phyloP scores from a whole-genome alignment of 2,329 filamentous ascomycete genomes.

The Trichophyton simii region DNA sequence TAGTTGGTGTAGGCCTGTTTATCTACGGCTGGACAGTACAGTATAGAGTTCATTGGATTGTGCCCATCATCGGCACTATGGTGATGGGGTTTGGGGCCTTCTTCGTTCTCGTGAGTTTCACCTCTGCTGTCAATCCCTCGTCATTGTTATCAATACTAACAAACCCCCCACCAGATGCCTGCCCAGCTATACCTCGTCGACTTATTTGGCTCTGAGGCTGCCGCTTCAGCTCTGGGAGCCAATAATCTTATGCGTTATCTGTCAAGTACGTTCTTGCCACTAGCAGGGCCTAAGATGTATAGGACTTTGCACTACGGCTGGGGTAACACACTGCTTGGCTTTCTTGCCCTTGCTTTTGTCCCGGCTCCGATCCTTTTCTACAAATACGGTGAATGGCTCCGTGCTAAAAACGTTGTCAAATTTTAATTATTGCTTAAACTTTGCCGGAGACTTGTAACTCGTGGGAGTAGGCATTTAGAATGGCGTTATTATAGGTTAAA shows the following conservation, averaged over 20 bases:
- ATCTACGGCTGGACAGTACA: conserved; percentile 49
- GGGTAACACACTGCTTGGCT: conserved; percentile 33
- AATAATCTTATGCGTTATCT: conserved; percentile 35
- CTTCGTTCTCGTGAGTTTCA: conserved; percentile 2
- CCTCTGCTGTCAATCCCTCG: neutral
- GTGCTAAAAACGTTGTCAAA: conserved; percentile 9
- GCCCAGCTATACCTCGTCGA: conserved; percentile 37
- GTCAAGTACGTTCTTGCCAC: conserved; percentile 38
- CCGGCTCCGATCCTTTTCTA: conserved; percentile 41
- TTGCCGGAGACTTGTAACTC: neutral
- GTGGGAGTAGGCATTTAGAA: neutral
- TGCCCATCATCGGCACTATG: conserved; percentile 28
- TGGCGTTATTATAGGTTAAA: neutral
- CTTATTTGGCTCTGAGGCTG: conserved; percentile 24
- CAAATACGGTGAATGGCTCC: conserved; percentile 36
- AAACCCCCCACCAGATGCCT: conserved; percentile 40
- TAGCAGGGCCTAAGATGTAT: conserved; percentile 36
- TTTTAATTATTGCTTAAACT: neutral
- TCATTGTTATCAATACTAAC: conserved; percentile 38
- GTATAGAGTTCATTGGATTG: conserved; percentile 44
- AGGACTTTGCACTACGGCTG: conserved; percentile 24
- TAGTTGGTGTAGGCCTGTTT: conserved; percentile 45
- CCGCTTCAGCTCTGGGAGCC: conserved; percentile 38
- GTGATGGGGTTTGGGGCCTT: conserved; percentile 10
- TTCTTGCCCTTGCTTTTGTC: conserved; percentile 28